Evolutionary conservation across 768 basidiomycete species (phyloP).

Genomic region (Termitomyces sp.): DNA sequence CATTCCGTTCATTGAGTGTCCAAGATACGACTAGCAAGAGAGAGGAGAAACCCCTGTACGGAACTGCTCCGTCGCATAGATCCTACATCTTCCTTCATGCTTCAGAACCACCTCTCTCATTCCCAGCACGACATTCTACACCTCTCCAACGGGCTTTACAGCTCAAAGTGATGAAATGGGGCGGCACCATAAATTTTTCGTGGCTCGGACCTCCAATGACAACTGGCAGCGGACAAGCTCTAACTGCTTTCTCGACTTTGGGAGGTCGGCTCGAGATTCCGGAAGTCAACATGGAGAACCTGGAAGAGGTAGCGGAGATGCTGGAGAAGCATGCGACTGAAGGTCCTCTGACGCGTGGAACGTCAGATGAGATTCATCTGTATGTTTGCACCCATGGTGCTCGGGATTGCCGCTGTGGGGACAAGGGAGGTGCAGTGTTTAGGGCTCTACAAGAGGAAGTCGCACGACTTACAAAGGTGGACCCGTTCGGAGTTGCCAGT

Average conservation of each 20-base stretch:
- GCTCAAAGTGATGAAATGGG: slow-evolving; percentile 42
- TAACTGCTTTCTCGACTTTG: slow-evolving; percentile 51
- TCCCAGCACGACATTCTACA: slow-evolving; percentile 47
- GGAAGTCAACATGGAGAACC: slow-evolving; percentile 44
- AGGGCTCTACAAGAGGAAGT: slow-evolving; percentile 55
- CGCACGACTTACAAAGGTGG: slow-evolving; percentile 29
- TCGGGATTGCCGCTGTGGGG: slow-evolving; percentile 79
- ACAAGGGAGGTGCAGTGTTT: slow-evolving; percentile 58
- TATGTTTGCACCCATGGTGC: slow-evolving; percentile 80
- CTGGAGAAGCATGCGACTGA: slow-evolving; percentile 31
- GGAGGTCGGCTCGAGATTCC: slow-evolving; percentile 52
- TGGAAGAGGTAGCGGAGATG: slow-evolving; percentile 43
- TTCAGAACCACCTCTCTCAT: slow-evolving; percentile 43
- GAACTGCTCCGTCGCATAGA: slow-evolving; percentile 51
- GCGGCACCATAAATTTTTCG: slow-evolving; percentile 60
- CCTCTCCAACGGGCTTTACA: slow-evolving; percentile 51
- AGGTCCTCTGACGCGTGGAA: slow-evolving; percentile 12
- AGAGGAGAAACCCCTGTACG: slow-evolving; percentile 30
- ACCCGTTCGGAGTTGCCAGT: slow-evolving; percentile 24
- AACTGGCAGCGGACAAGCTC: slow-evolving; percentile 20
- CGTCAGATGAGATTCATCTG: slow-evolving; percentile 36
- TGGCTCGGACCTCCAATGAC: slow-evolving; percentile 35
- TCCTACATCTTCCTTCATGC: slow-evolving; percentile 60
- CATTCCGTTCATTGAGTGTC: neutral
- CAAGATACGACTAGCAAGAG: neutral